Evolutionary conservation across 176 grass and related monocot genomes (phyloP), one percentile per base, ranked within the genome.

Genomic region (Ampelocalamus luodianensis): DNA sequence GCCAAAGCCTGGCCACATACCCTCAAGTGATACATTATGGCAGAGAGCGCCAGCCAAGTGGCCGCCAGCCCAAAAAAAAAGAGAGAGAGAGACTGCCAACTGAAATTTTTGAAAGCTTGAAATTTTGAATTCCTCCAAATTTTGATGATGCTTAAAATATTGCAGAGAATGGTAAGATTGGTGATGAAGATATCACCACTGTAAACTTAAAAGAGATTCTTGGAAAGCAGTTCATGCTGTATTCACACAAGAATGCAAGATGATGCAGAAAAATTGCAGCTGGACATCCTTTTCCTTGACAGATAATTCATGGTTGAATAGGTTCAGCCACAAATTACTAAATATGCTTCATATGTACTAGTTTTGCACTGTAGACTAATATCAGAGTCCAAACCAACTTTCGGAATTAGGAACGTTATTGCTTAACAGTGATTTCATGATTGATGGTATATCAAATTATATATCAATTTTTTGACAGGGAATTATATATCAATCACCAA

Each of bases 1-100:
- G 44, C 16, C 3, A 86, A 90, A 77, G 88, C 53, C 68, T 85
- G 71, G 36, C 4, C 11, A 71, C 65, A 69, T 81, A 39, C 69
- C 70, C 77, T 78, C 51, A 44, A 81, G n/a, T 76, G 40, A 53
- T 42, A 40, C 73, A 71, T 55, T 65, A 72, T 77, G 32, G 17
- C 36, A 63, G 64, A 53, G 67, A 71, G 75, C 63, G 32, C 10
- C 34, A 29, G 45, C 55, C 23, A 55, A 83, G 23, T 74, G 68
- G 34, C 16, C 71, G 32, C 32, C 79, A 76, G 42, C 37, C 44
- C 5, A 20, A 46, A 66, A 27, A 80, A 16, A 45, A 60, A 46
- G n/a, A n/a, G n/a, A n/a, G n/a, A n/a, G n/a, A n/a, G n/a, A n/a
- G 42, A 16, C 3, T 50, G 38, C 50, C 26, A 58, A 82, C 40